Conservation (phyloP, 805 yeast species). For the Vanderwaltozyma polyspora region DNA sequence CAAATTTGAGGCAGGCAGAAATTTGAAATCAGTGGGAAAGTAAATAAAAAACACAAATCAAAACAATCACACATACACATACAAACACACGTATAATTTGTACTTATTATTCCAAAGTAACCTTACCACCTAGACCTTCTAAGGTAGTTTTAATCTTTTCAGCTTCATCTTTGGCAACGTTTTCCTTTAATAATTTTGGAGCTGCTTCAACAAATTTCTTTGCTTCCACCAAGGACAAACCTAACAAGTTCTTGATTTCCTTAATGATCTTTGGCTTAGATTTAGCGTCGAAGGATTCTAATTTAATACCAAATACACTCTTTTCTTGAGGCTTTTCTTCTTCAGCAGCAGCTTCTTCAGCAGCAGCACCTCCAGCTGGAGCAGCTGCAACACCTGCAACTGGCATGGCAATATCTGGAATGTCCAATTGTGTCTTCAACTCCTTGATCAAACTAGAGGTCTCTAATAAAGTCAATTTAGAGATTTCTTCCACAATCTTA, state of each 20-base stretch:
- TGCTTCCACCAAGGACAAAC: constrained; percentile 88
- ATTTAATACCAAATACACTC: constrained; percentile 83
- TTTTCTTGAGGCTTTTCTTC: constrained; percentile 77
- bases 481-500: constrained; percentile 79
- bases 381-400: constrained; percentile 36
- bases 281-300: constrained; percentile 89
- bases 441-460: constrained; percentile 80
- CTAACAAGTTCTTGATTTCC: constrained; percentile 87
- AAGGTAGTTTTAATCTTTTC: constrained; percentile 88
- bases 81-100: too few species aligned
- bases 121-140: constrained; percentile 93
- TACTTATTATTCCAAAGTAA: constrained; percentile 78
- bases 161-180: constrained; percentile 94
- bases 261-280: constrained; percentile 95
- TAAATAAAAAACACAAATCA: too few species aligned
- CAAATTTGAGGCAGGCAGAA: too few species aligned
- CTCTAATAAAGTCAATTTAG: constrained; percentile 83
- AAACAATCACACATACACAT: too few species aligned
- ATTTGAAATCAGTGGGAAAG: too few species aligned
- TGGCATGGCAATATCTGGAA: constrained; percentile 67
- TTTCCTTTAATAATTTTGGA: constrained; percentile 91
- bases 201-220: constrained; percentile 97
- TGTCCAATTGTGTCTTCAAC: constrained; percentile 71
- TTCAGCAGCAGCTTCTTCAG: constrained; percentile 54
- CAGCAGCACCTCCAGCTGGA: constrained; percentile 40